Evolutionary conservation across 2,329 filamentous ascomycete genomes (phyloP).

Genomic region (Trichoderma sp.): DNA sequence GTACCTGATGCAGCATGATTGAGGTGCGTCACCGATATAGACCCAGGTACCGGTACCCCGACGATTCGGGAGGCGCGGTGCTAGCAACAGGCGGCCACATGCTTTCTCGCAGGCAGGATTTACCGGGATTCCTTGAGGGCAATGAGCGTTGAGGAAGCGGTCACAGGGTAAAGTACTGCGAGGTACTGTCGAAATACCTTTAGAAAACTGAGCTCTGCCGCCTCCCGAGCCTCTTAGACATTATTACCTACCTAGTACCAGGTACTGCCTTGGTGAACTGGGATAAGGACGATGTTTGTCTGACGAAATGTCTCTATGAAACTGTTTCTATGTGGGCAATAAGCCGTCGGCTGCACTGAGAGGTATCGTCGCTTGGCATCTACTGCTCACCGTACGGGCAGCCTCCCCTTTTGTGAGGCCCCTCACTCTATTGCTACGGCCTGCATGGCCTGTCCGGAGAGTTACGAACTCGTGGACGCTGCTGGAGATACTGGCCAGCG

Average conservation of each 20-base stretch:
- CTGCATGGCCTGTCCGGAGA: neutral
- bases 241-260: too few relatives aligned
- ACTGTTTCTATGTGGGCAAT: too few relatives aligned
- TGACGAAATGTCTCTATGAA: too few relatives aligned
- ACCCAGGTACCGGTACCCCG: too few relatives aligned
- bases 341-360: too few relatives aligned
- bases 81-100: constrained; percentile 4
- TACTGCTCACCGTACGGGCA: neutral
- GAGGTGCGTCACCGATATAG: constrained; percentile 1
- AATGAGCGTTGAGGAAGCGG: neutral
- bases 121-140: neutral
- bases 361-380: neutral
- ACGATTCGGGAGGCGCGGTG: neutral
- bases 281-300: too few relatives aligned
- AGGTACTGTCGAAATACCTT: neutral
- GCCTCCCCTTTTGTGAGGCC: constrained; percentile 6
- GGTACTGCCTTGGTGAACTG: too few relatives aligned
- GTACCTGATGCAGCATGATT: neutral
- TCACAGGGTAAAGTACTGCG: neutral
- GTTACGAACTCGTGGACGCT: too few relatives aligned
- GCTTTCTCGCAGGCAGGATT: neutral
- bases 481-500: neutral
- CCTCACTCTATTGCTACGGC: neutral
- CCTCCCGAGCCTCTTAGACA: too few relatives aligned
- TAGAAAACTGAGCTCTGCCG: neutral